These are phyloP conservation scores for Arthrobotrys musiformis DNA, from an alignment of 2,329 filamentous ascomycete genomes.

Conservation along the genomic window DNA sequence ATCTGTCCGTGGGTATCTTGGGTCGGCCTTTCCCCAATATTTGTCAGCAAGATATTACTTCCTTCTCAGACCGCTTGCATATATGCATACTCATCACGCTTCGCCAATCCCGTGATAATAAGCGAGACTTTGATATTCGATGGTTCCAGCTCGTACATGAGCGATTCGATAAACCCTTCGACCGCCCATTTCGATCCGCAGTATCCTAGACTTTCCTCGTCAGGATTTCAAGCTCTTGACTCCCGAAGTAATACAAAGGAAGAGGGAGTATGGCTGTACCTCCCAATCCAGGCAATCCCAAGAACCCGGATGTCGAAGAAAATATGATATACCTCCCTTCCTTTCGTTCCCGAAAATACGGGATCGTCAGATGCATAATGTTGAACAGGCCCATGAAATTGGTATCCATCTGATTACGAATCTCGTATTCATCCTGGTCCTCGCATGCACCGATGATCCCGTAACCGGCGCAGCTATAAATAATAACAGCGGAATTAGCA, in stretches of 20 bases:
- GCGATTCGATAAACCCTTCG: slow-evolving; percentile 92
- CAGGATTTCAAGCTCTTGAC: neutral
- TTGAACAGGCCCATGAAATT: slow-evolving; percentile 97
- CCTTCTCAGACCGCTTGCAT: neutral
- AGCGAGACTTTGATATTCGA: slow-evolving; percentile 95
- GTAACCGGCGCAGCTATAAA: slow-evolving; percentile 78
- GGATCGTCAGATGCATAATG: slow-evolving; percentile 87
- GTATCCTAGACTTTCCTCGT: slow-evolving; percentile 68
- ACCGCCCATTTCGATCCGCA: slow-evolving; percentile 98
- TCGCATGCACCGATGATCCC: slow-evolving; percentile 93
- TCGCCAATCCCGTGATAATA: slow-evolving; percentile 88
- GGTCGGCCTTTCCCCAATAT: slow-evolving; percentile 50
- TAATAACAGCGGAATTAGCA: neutral
- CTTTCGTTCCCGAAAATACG: slow-evolving; percentile 82
- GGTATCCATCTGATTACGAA: slow-evolving; percentile 95
- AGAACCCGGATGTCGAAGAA: slow-evolving; percentile 87
- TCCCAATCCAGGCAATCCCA: slow-evolving; percentile 92
- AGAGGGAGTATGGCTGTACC: slow-evolving; percentile 61
- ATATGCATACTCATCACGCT: slow-evolving; percentile 76
- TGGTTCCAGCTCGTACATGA: slow-evolving; percentile 91
- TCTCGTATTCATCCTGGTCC: slow-evolving; percentile 94
- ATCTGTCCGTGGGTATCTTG: slow-evolving; percentile 65
- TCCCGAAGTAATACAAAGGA: neutral
- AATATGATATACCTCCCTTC: slow-evolving; percentile 91
- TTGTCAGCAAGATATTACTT: neutral